phyloP scores from a whole-genome alignment of 1,284 basidiomycete species.

The Melampsora occidentalis region DNA sequence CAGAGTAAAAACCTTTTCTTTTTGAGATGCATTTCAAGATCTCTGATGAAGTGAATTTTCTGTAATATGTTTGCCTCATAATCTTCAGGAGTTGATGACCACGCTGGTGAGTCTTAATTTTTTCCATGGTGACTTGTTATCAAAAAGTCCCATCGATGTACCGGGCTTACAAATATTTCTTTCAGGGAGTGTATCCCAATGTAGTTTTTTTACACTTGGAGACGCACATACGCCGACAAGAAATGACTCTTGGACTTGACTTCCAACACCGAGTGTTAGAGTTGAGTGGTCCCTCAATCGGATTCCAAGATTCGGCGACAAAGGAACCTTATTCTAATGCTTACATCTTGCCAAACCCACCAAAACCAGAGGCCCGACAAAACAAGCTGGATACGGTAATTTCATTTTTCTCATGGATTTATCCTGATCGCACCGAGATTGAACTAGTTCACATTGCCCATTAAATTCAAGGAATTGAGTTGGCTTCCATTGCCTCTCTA shows the following conservation, averaged over 20 bases:
- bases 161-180: not conserved
- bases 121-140: not conserved
- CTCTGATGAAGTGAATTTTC: not conserved
- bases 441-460: not conserved
- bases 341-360: not conserved
- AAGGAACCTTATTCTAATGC: not conserved
- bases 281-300: conserved; percentile 1
- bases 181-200: conserved; percentile 42
- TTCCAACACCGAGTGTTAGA: conserved; percentile 41
- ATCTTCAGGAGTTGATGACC: conserved; percentile 26
- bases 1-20: conserved; percentile 17
- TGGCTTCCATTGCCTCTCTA: conserved; percentile 34
- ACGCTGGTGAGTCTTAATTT: conserved; percentile 18
- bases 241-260: conserved; percentile 14
- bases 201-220: conserved; percentile 43
- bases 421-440: not conserved
- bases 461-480: conserved; percentile 23
- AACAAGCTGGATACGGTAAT: conserved; percentile 37
- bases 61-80: not conserved
- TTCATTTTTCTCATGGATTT: not conserved
- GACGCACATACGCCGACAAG: conserved; percentile 32
- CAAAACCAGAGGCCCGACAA: conserved; percentile 13
- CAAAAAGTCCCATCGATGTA: not conserved
- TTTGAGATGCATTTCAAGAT: not conserved
- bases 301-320: not conserved